Evolutionary conservation across 495 filamentous ascomycete species (phyloP).

Genomic region (Penicillium bialowiezense): DNA sequence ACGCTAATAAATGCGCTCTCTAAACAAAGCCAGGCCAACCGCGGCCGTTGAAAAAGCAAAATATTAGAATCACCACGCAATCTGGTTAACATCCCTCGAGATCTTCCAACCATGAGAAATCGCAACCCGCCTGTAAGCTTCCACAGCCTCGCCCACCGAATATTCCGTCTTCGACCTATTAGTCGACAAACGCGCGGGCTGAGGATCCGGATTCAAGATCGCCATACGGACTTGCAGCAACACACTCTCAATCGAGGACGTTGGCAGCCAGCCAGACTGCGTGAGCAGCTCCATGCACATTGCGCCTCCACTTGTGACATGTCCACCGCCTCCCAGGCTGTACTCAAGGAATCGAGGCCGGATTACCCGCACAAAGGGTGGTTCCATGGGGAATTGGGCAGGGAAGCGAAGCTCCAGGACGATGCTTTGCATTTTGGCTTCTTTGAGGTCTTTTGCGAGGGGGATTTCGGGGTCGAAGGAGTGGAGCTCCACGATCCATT

Average conservation of each 20-base stretch:
- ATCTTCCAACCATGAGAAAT: constrained; percentile 56
- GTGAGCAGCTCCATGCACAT: constrained; percentile 93
- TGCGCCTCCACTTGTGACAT: constrained; percentile 84
- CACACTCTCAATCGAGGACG: constrained; percentile 71
- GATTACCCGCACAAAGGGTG: constrained; percentile 84
- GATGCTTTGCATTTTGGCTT: constrained; percentile 56
- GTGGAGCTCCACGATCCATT: constrained; percentile 92
- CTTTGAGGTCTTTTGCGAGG: constrained; percentile 73
- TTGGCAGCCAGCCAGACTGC: constrained; percentile 75
- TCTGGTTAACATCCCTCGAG: constrained; percentile 23
- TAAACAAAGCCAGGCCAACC: background rate
- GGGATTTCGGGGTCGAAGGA: constrained; percentile 70
- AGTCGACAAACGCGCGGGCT: constrained; percentile 63
- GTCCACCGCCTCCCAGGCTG: constrained; percentile 72
- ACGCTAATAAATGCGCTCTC: no score
- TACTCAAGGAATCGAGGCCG: constrained; percentile 76
- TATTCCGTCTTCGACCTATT: constrained; percentile 49
- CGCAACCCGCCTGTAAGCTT: constrained; percentile 70
- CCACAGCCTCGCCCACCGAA: constrained; percentile 63
- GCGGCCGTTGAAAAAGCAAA: background rate
- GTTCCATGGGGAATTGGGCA: constrained; percentile 67
- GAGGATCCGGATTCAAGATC: constrained; percentile 63
- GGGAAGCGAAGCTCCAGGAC: constrained; percentile 82
- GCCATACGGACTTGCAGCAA: constrained; percentile 81
- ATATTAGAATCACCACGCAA: constrained; percentile 15